phyloP scores from a whole-genome alignment of 2,329 filamentous ascomycete genomes.

The Fusarium burgessii region DNA sequence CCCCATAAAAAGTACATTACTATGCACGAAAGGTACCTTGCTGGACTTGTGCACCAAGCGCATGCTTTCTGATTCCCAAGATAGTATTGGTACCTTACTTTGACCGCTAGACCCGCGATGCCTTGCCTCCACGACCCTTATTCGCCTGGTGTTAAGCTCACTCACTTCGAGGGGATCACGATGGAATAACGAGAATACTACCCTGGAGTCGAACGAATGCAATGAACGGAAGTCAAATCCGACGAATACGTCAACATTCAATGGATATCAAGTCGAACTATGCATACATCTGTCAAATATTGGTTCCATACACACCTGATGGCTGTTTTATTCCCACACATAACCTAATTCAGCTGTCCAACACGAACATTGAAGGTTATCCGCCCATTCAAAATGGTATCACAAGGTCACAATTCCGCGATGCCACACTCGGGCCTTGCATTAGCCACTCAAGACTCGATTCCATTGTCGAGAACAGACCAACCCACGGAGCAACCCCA shows the following conservation, averaged over 20 bases:
- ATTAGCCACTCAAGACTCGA: slow-evolving; percentile 25
- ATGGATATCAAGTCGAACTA: neutral
- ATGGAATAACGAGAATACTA: slow-evolving; percentile 13
- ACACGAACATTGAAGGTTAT: slow-evolving; percentile 9
- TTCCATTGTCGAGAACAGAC: slow-evolving; percentile 9
- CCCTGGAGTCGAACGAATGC: slow-evolving; percentile 10
- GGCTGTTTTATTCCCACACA: neutral
- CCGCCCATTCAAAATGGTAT: slow-evolving; percentile 21
- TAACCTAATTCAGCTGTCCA: neutral
- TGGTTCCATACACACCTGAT: neutral
- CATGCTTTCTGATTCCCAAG: slow-evolving; percentile 23
- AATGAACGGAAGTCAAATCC: neutral
- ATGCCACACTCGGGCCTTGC: slow-evolving; percentile 16
- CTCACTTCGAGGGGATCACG: slow-evolving; percentile 19
- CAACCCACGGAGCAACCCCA: slow-evolving; percentile 20
- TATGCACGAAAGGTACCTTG: slow-evolving; percentile 23
- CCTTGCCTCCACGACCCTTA: slow-evolving; percentile 16
- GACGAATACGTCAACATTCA: neutral
- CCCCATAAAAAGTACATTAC: slow-evolving; percentile 29
- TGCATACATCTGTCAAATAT: neutral
- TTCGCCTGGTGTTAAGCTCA: slow-evolving; percentile 20
- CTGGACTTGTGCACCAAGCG: slow-evolving; percentile 18
- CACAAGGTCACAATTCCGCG: slow-evolving; percentile 20
- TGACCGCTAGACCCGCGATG: slow-evolving; percentile 18
- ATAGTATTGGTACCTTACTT: slow-evolving; percentile 40